Conservation (phyloP, 148 eudicot species). For the Rhododendron williamsianum region DNA sequence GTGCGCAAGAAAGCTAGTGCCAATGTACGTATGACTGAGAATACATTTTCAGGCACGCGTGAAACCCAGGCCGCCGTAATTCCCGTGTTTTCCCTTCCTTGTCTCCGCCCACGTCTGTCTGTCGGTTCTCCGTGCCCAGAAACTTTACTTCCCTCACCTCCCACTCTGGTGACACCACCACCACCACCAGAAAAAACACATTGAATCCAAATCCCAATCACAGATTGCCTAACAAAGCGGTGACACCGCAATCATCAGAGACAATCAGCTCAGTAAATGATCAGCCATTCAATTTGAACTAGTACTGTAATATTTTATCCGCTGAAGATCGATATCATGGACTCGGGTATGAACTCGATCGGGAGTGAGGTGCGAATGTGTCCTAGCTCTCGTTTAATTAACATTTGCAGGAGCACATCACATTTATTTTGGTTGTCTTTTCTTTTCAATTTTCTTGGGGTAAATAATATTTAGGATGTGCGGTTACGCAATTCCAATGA, state of each 20-base stretch:
- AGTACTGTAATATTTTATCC: neutral
- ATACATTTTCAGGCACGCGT: constrained; percentile 12
- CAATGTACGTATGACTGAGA: neutral
- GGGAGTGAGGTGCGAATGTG: too few relatives aligned
- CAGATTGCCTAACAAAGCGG: neutral
- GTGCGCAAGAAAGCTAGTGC: neutral
- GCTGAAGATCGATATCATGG: neutral
- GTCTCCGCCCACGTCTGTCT: constrained; percentile 34
- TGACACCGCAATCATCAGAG: neutral
- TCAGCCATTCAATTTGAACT: neutral
- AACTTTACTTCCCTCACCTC: neutral
- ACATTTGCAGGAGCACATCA: too few relatives aligned
- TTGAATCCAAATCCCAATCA: neutral
- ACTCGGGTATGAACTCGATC: too few relatives aligned
- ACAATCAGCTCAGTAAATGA: neutral
- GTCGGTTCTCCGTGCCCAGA: constrained; percentile 13
- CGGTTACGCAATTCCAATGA: too few relatives aligned
- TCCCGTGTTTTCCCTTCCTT: constrained; percentile 32
- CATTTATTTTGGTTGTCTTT: neutral
- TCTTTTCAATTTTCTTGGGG: neutral
- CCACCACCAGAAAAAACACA: neutral
- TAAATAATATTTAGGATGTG: neutral
- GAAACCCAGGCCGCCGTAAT: constrained; percentile 33
- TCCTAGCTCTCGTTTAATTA: neutral
- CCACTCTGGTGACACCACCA: neutral